phyloP scores from a whole-genome alignment of 331 rosid species.

The Rosa hybrid region DNA sequence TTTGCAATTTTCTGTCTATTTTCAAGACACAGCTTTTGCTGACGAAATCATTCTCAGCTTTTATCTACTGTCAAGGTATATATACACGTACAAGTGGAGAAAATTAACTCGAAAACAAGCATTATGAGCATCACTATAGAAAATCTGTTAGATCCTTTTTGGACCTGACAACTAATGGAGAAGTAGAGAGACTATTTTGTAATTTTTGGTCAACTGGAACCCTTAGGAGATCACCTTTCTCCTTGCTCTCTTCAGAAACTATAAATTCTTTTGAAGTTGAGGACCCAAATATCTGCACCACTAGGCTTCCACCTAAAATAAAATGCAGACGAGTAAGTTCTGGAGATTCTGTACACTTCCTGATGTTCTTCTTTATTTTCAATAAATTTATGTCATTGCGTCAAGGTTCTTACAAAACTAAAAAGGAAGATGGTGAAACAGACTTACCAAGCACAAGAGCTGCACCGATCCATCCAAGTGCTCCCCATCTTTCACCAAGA shows the following conservation, averaged over 20 bases:
- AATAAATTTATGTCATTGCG: neutral
- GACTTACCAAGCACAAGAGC: constrained; percentile 24
- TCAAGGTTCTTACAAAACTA: neutral
- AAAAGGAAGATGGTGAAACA: neutral
- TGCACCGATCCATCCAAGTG: constrained; percentile 34
- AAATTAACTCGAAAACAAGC: neutral
- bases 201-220: constrained; percentile 19
- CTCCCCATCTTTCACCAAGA: constrained; percentile 37
- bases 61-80: too few relatives aligned
- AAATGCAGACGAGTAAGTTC: neutral
- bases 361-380: neutral
- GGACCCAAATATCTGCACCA: constrained; percentile 29
- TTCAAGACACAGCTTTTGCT: too few relatives aligned
- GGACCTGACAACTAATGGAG: constrained; percentile 31
- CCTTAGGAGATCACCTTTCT: constrained; percentile 18
- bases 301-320: constrained; percentile 31
- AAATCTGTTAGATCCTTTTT: constrained; percentile 17
- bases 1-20: too few relatives aligned
- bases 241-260: constrained; percentile 17
- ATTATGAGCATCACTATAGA: neutral
- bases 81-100: neutral
- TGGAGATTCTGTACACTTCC: neutral
- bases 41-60: too few relatives aligned
- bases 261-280: constrained; percentile 4
- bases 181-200: constrained; percentile 27